Evolutionary conservation across 2,329 filamentous ascomycete species (phyloP), one percentile per base, ranked within the genome.

Genomic region (Penicillium concentricum): DNA sequence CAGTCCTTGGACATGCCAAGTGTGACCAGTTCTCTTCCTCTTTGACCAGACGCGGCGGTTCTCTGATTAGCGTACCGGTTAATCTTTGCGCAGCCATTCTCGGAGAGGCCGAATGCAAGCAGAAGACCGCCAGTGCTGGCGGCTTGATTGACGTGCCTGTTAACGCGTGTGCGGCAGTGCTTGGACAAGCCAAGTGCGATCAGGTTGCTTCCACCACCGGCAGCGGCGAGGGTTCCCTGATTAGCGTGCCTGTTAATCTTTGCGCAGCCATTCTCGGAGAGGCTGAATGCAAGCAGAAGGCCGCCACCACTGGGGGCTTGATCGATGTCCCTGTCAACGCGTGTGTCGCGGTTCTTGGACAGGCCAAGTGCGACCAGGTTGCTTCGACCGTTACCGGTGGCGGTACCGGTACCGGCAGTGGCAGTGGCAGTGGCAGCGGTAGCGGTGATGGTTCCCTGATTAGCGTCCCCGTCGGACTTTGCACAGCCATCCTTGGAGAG

Each of bases 401-500:
- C 34, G 34, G 20, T 42, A 8, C 13, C 10, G 16, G n/a, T 12
- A 5, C 4, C 2, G 24, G 7, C 0, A 8, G 16, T 0, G 44
- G n/a, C 42, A 4, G 41, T 7, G 16, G 26, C 12, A 9, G 12
- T 2, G 24, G 4, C 0, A 5, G 20, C 0, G 43, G 18, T 5
- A 6, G 15, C 9, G 15, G 15, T 35, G 46, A 51, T 18, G 62
- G 60, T 34, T 58, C 62, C 35, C 55, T 69, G 54, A 68, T 69
- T 54, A 68, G 58, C 34, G 63, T 69, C 0, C 67, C 67, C 26
- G 53, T 69, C 52, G 65, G 66, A 42, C 30, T 67, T 44, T 69
- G 67, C 51, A 57, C 67, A 28, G 65, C 67, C 50, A 62, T 69
- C 15, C 67, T 69, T 26, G 67, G 67, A 24, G 62, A 67, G 41